phyloP scores from a whole-genome alignment of 352 stramenopile genomes.

The Phytophthora pseudosyringae region DNA sequence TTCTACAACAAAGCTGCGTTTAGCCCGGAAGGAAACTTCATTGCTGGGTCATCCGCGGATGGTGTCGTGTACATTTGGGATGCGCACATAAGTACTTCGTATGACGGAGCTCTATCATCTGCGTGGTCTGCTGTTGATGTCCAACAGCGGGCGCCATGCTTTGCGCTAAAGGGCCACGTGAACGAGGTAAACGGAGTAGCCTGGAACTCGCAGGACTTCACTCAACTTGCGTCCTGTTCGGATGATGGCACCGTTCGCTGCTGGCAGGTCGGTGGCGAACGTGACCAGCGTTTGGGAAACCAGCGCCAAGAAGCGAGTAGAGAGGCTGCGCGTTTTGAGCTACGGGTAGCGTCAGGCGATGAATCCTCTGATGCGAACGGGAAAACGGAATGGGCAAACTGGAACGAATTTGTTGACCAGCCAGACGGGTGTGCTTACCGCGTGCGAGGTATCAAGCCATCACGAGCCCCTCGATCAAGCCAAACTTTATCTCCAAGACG shows the following conservation, averaged over 20 bases:
- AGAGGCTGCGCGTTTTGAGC: conserved; percentile 21
- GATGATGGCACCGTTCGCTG: conserved; percentile 70
- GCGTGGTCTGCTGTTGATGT: conserved; percentile 4
- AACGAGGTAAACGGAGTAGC: conserved; percentile 75
- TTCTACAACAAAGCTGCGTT: conserved; percentile 75
- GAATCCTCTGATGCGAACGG: conserved; percentile 1
- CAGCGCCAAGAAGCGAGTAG: not conserved
- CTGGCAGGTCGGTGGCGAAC: conserved; percentile 43
- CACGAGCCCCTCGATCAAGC: not conserved
- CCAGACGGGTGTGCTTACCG: conserved; percentile 39
- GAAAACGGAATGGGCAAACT: conserved; percentile 40
- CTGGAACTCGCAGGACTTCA: conserved; percentile 61
- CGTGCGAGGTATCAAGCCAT: conserved; percentile 26
- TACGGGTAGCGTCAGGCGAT: conserved; percentile 7
- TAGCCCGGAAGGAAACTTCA: conserved; percentile 67
- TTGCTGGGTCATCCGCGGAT: conserved; percentile 60
- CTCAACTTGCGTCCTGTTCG: conserved; percentile 58
- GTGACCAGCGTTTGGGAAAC: not conserved
- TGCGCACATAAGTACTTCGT: conserved; percentile 24
- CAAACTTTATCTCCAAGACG: conserved; percentile 9
- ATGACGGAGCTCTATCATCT: conserved; percentile 1
- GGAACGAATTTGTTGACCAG: conserved; percentile 42
- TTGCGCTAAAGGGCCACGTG: conserved; percentile 65
- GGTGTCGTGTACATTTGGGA: conserved; percentile 71
- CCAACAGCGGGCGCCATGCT: conserved; percentile 30